Conservation (phyloP, 148 eudicot genomes). For the Beta vulgaris region DNA sequence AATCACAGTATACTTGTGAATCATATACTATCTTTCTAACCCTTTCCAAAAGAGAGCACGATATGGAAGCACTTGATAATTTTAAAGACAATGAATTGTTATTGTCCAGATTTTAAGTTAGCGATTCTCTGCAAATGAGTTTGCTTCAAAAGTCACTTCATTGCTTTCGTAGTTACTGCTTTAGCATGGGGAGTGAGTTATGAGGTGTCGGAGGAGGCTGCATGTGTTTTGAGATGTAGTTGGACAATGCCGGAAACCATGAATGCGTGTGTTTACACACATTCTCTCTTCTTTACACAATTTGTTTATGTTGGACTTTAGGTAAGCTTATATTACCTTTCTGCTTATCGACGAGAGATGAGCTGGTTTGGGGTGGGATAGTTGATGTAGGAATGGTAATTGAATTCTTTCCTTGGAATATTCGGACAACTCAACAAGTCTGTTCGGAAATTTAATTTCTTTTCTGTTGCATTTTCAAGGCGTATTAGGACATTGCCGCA, state of each 20-base stretch:
- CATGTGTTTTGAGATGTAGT: neutral
- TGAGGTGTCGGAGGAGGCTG: neutral
- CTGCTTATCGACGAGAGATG: too few species aligned
- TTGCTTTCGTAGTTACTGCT: neutral
- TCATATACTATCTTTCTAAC: neutral
- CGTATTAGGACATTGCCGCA: neutral
- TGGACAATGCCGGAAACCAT: neutral
- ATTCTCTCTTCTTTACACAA: too few species aligned
- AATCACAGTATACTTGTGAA: too few species aligned
- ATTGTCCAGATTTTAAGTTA: neutral
- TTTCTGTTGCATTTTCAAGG: neutral
- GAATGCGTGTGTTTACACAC: too few species aligned
- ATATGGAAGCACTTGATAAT: neutral
- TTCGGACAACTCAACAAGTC: neutral
- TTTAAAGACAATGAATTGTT: neutral
- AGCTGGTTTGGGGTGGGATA: neutral
- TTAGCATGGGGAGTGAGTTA: neutral
- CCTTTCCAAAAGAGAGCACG: neutral
- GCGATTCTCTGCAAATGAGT: neutral
- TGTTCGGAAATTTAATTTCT: neutral
- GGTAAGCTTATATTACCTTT: too few species aligned
- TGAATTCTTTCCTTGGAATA: neutral
- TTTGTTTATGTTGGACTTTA: too few species aligned
- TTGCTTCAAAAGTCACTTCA: neutral
- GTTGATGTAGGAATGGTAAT: neutral